Base-by-base conservation (phyloP, 768 basidiomycete species). In the Amanita rimosa region DNA sequence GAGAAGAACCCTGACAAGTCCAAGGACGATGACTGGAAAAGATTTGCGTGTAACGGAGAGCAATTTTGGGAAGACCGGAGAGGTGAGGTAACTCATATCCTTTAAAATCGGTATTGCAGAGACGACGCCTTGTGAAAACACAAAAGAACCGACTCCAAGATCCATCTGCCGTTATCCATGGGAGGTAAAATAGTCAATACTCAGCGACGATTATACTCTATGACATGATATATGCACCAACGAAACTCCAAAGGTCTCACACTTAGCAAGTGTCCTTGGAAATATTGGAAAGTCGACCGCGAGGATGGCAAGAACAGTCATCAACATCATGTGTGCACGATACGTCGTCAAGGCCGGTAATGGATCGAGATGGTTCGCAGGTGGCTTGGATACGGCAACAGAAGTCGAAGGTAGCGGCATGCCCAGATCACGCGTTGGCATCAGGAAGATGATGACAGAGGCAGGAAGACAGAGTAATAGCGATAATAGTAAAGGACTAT, bases 271-370 rank as follows among this genome's bases (percentile, higher is more conserved):
- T 9, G 66, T 65, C 14, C 96, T 77, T 0, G 96, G 96, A 58
- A 97, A 99, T 21, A 94, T 76, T 0, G 79, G 81, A 57, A 99
- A 99, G 62, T 99, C 95, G 44, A 98, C 95, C 0, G 95, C 95
- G 10, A 98, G 79, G 52, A 99, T 98, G 17, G 83, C 83, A 37
- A 95, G 73, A 31, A 85, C 64, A 0, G 96, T 97, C 74, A 98
- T 79, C 16, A 96, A 68, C 75, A 98, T 84, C 93, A 97, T 94
- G 59, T 96, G 88, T 2, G 93, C 82, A 39, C 96, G 72, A 61
- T 95, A 98, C 0, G 83, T 78, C 9, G 91, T 89, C 49, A 99
- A 62, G 35, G 90, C 83, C 0, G 90, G 79, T 40, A 91, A 65
- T 1, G 72, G 74, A n/a, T 68, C 53, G n/a, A 74, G 58, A 19